A percentile compares a stretch with the other conserved stretches of the same genome.
These are phyloP conservation scores for Lactarius sp. DNA, from an alignment of 768 basidiomycete genomes.

Conservation along the genomic window DNA sequence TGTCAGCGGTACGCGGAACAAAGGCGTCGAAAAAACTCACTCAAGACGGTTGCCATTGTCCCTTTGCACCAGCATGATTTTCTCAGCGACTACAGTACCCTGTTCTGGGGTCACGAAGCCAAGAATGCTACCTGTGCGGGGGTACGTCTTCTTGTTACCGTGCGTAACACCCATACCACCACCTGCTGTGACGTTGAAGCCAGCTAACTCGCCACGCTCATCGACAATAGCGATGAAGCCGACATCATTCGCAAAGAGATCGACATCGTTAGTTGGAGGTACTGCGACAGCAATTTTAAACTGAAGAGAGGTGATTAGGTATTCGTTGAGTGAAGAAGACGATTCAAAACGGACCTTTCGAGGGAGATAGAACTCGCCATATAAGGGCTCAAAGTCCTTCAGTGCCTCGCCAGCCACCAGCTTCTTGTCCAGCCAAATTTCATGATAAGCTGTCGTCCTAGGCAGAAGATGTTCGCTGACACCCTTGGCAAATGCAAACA, in stretches of 20 bases:
- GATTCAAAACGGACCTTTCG: conserved; percentile 56
- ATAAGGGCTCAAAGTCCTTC: conserved; percentile 94
- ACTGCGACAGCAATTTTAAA: conserved; percentile 98
- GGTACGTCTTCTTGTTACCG: conserved; percentile 98
- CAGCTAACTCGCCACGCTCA: conserved; percentile 66
- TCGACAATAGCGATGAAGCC: conserved; percentile 94
- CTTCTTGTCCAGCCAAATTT: conserved; percentile 99
- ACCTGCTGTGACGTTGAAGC: conserved; percentile 92
- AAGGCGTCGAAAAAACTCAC: conserved; percentile 41
- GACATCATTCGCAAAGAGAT: conserved; percentile 92
- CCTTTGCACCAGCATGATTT: conserved; percentile 88
- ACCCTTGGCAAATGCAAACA: conserved; percentile 77
- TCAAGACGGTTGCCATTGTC: conserved; percentile 95
- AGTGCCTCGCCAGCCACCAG: conserved; percentile 89
- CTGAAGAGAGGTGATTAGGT: conserved; percentile 39
- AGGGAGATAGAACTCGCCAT: conserved; percentile 95
- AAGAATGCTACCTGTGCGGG: conserved; percentile 78
- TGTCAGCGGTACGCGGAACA: conserved; percentile 13
- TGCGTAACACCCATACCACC: conserved; percentile 99
- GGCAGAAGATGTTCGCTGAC: conserved; percentile 87
- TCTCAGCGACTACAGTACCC: conserved; percentile 82
- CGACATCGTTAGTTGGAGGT: conserved; percentile 94
- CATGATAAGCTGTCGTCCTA: conserved; percentile 90
- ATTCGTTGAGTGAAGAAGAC: conserved; percentile 8
- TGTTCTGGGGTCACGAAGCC: conserved; percentile 92